Evolutionary conservation across 208 protist genomes (phyloP).

Genomic region (Leishmania mexicana): DNA sequence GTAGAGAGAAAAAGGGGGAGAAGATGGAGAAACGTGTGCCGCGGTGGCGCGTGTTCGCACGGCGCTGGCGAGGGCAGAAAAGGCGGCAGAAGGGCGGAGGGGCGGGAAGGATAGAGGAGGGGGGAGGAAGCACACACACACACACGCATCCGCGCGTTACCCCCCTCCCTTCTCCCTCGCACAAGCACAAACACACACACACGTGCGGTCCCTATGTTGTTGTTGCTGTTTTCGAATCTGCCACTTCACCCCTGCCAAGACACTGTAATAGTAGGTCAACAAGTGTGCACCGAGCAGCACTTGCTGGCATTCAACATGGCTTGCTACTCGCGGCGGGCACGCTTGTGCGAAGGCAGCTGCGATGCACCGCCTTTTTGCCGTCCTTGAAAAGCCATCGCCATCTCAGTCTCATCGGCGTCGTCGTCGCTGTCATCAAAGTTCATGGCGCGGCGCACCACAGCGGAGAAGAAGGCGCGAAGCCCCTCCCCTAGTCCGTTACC

Average conservation of each 20-base stretch:
- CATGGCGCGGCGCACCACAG: slow-evolving; percentile 50
- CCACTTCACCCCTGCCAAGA: not conserved
- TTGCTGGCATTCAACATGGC: no score
- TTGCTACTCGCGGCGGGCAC: slow-evolving; percentile 9
- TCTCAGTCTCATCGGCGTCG: slow-evolving; percentile 16
- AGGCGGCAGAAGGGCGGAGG: not conserved
- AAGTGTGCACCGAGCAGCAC: not conserved
- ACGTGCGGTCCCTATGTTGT: not conserved
- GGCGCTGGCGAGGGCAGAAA: not conserved
- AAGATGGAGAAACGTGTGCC: not conserved
- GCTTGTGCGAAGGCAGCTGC: slow-evolving; percentile 20
- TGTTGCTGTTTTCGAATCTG: not conserved
- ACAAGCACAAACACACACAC: not conserved
- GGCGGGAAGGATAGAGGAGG: not conserved
- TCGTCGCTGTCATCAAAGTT: slow-evolving; percentile 43
- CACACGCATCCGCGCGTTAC: not conserved
- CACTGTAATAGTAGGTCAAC: not conserved
- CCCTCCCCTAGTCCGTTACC: slow-evolving; percentile 16
- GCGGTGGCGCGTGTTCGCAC: not conserved
- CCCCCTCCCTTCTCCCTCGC: not conserved
- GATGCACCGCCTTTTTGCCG: not conserved
- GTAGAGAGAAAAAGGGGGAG: not conserved
- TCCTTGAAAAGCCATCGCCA: not conserved
- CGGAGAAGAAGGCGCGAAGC: slow-evolving; percentile 36
- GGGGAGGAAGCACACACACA: not conserved